Conservation (phyloP, 768 basidiomycete species). For the Lentinula aciculospora region DNA sequence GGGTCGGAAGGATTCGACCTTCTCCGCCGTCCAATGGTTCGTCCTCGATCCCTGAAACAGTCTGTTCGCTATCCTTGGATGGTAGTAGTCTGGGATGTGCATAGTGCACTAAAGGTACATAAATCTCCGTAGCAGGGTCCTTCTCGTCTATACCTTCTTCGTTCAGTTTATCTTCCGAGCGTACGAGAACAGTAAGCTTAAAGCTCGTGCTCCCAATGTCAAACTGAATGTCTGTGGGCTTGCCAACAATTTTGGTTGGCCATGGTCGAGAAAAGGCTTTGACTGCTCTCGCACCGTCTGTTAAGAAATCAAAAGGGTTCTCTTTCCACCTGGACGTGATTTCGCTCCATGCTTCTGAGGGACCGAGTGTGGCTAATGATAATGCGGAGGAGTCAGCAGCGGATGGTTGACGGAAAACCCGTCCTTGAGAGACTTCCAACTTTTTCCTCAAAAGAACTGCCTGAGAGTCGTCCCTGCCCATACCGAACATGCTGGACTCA, state of each 20-base stretch:
- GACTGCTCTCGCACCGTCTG: conserved; percentile 80
- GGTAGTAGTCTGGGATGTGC: conserved; percentile 37
- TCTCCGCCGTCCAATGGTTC: not conserved
- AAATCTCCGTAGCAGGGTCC: conserved; percentile 80
- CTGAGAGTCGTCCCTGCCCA: conserved; percentile 27
- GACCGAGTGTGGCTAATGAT: conserved; percentile 28
- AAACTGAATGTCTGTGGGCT: conserved; percentile 61
- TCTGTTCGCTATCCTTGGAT: not conserved
- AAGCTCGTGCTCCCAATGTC: conserved; percentile 69
- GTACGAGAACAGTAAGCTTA: conserved; percentile 61
- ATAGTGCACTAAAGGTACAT: conserved; percentile 86
- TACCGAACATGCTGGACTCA: conserved; percentile 20
- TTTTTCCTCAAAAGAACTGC: conserved; percentile 30
- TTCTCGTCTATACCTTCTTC: conserved; percentile 17
- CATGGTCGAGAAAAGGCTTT: conserved; percentile 84
- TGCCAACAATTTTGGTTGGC: conserved; percentile 71
- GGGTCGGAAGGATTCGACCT: not conserved
- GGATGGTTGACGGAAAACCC: conserved; percentile 6
- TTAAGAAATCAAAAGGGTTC: conserved; percentile 68
- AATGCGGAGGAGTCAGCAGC: conserved; percentile 25
- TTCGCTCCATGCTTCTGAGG: conserved; percentile 14
- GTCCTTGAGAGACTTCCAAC: conserved; percentile 7
- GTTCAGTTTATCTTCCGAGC: conserved; percentile 44
- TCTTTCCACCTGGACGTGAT: conserved; percentile 26
- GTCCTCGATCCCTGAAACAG: not conserved